Evolutionary conservation across 2,329 filamentous ascomycete species (phyloP), one percentile per base, ranked within the genome.

Genomic region (Nemania sp.): DNA sequence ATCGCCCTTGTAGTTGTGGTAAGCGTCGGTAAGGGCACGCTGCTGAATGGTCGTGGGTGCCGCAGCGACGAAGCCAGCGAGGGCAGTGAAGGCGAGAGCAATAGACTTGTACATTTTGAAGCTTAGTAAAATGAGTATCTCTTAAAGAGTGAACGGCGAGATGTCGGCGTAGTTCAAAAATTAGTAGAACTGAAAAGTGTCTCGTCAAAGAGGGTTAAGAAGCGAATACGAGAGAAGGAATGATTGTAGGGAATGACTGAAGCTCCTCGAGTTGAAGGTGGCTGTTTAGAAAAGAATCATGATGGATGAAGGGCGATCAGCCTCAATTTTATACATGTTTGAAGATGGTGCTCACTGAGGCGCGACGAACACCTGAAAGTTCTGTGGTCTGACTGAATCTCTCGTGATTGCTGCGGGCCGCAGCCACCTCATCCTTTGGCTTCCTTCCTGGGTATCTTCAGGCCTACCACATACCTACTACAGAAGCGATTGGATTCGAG

Each of bases 1-100:
- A 24, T 70, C 62, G 5, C 68, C 68, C n/a, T 26, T 49, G 59
- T 66, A 68, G 53, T 58, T 57, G 15, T 49, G 55, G 49, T 70
- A 70, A n/a, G 22, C 26, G n/a, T 69, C 67, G 13, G 43, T 38
- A 54, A 66, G 38, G 20, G 13, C 38, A 15, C 67, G 59, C 26
- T 66, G 54, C 29, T 59, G 62, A 20, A 65, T 29, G 32, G 43
- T 18, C 11, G 47, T 32, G 18, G 67, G 67, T 56, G 67, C 67
- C 5, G 67, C 63, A 43, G 63, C 43, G 53, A 43, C 62, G 18
- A 65, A 29, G 56, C 35, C 15, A 24, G 51, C 62, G 22, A 65
- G 24, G 52, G 51, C n/a, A 29, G 51, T 35, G 47, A 65, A 2
- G 20, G 57, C 43, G 15, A 68, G 41, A 38, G 35, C 22, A 22